Conservation (phyloP, 441 rosid species). For the Aquilaria agallochum region DNA sequence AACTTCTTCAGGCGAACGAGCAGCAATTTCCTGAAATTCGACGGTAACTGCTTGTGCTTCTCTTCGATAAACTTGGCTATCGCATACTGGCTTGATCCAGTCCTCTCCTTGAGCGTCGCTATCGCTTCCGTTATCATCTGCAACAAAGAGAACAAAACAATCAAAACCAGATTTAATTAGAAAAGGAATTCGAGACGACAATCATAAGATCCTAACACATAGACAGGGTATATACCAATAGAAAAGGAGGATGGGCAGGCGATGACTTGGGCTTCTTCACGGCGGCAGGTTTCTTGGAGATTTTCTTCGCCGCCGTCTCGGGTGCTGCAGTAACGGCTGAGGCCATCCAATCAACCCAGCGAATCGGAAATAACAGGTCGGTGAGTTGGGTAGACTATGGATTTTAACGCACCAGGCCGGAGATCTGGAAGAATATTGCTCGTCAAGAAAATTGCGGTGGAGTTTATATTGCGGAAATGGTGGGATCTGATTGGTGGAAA, state of each 20-base stretch:
- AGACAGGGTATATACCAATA: conserved; percentile 42
- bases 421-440: background rate
- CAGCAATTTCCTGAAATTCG: conserved; percentile 61
- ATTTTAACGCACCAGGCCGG: background rate
- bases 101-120: conserved; percentile 68
- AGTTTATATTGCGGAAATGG: conserved; percentile 8
- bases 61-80: conserved; percentile 80
- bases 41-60: conserved; percentile 68
- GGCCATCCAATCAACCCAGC: conserved; percentile 23
- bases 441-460: background rate
- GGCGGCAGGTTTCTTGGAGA: conserved; percentile 42
- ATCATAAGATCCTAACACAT: background rate
- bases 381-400: too few species aligned
- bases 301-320: conserved; percentile 27
- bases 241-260: conserved; percentile 69
- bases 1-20: conserved; percentile 67
- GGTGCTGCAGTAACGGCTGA: conserved; percentile 22
- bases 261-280: conserved; percentile 39
- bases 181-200: background rate
- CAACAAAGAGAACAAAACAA: background rate
- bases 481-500: conserved; percentile 53
- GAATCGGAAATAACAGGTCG: too few species aligned
- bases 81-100: conserved; percentile 90
- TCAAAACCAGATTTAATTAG: background rate
- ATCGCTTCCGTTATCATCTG: conserved; percentile 89